These are phyloP conservation scores for Chimonanthus salicifolius DNA, from an alignment of 164 flowering plant species.

Conservation along the genomic window DNA sequence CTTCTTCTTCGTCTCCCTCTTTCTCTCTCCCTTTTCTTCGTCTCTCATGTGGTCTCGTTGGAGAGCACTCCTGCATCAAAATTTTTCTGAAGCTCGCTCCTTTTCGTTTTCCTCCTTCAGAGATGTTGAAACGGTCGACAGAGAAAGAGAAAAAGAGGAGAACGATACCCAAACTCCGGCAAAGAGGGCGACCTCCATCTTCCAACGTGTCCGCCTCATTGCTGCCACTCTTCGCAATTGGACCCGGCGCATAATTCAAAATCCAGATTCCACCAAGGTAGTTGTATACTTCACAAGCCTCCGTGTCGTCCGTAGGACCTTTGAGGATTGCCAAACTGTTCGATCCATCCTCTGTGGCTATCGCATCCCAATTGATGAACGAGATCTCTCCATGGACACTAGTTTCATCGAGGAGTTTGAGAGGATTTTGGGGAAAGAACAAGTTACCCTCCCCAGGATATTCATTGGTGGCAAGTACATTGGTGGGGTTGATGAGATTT, in stretches of 20 bases:
- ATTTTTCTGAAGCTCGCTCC: constrained; percentile 35
- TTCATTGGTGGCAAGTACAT: constrained; percentile 53
- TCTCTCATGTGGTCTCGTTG: constrained; percentile 37
- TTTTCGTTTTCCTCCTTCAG: constrained; percentile 56
- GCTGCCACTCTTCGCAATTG: constrained; percentile 29
- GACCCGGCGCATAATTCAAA: constrained; percentile 13
- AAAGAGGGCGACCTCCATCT: constrained; percentile 25
- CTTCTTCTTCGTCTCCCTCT: neutral
- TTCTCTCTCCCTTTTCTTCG: neutral
- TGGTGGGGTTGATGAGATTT: constrained; percentile 67
- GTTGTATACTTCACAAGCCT: constrained; percentile 67
- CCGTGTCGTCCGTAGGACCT: constrained; percentile 64
- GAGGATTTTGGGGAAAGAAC: constrained; percentile 26
- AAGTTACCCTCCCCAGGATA: constrained; percentile 41
- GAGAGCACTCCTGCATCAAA: constrained; percentile 24
- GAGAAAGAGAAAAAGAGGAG: constrained; percentile 15
- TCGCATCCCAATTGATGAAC: constrained; percentile 58
- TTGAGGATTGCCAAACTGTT: constrained; percentile 62
- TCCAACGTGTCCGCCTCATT: constrained; percentile 56
- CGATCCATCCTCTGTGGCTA: constrained; percentile 50
- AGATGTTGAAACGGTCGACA: constrained; percentile 46
- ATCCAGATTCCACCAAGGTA: constrained; percentile 19
- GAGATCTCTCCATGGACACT: constrained; percentile 66
- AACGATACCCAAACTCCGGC: constrained; percentile 4
- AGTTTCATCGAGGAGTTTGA: constrained; percentile 43